phyloP scores from a whole-genome alignment of 1,284 basidiomycete species.

The Moesziomyces parantarcticus region DNA sequence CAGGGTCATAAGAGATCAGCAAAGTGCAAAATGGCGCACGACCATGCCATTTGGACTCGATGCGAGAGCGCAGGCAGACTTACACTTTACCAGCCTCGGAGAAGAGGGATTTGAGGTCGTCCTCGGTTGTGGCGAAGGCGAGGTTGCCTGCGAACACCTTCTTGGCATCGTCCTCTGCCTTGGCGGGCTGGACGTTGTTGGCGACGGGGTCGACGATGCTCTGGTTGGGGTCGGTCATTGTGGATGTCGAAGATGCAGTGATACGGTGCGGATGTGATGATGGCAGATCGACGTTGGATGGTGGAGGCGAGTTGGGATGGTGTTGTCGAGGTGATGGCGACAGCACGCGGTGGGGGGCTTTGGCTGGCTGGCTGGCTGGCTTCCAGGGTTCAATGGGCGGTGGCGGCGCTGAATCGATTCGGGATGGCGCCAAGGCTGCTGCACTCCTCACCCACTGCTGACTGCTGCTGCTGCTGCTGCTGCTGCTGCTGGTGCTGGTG shows the following conservation, averaged over 20 bases:
- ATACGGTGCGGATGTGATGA: background rate
- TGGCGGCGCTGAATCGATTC: too few species aligned
- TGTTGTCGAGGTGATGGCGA: background rate
- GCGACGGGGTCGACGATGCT: conserved; percentile 45
- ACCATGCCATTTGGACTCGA: too few species aligned
- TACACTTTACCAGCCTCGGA: conserved; percentile 60
- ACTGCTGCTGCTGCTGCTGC: too few species aligned
- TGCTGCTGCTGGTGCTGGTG: too few species aligned
- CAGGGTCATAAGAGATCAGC: background rate
- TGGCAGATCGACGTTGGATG: background rate
- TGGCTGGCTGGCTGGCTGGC: too few species aligned
- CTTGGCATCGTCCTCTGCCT: conserved; percentile 33
- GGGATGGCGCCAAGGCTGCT: too few species aligned
- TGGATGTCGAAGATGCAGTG: conserved; percentile 5
- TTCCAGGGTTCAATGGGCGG: too few species aligned
- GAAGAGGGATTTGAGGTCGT: conserved; percentile 58
- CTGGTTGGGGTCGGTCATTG: conserved; percentile 50
- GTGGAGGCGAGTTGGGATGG: background rate
- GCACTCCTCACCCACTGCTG: too few species aligned
- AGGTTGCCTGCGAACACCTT: conserved; percentile 59
- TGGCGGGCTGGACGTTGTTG: conserved; percentile 38
- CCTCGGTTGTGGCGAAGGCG: conserved; percentile 63
- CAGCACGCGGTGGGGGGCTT: too few species aligned
- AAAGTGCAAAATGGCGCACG: too few species aligned
- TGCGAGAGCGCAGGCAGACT: conserved; percentile 3